A percentile compares a stretch with the other conserved stretches of the same genome.
phyloP scores from a whole-genome alignment of 108 stramenopile species.

The Fragilaria radians region DNA sequence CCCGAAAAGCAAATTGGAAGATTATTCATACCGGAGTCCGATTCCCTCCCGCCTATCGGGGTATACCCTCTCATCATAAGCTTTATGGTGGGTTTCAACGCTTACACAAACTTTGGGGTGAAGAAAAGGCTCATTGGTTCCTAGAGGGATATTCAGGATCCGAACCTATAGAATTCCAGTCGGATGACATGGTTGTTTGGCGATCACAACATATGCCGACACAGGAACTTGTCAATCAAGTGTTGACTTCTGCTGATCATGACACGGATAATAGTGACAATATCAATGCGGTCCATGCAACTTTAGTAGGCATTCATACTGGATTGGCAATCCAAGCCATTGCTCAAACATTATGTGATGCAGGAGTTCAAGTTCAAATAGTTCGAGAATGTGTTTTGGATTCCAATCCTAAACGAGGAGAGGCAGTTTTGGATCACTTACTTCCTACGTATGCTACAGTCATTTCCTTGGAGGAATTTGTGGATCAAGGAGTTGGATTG shows the following conservation, averaged over 20 bases:
- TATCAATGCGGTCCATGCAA: conserved; percentile 4
- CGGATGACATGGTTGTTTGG: conserved; percentile 8
- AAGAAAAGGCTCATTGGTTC: conserved; percentile 26
- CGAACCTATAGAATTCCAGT: conserved; percentile 6
- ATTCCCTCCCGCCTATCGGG: conserved; percentile 17
- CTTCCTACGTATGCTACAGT: conserved; percentile 23
- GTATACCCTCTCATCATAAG: conserved; percentile 20
- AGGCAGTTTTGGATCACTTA: conserved; percentile 26
- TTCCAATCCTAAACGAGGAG: conserved; percentile 18
- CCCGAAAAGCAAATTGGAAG: conserved; percentile 11
- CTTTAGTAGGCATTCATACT: conserved; percentile 17
- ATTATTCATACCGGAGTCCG: conserved; percentile 18
- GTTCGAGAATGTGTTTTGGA: conserved; percentile 28
- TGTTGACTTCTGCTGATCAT: conserved; percentile 1
- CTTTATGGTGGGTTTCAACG: conserved; percentile 26
- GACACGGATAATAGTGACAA: conserved; percentile 7
- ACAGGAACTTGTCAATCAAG: conserved; percentile 1
- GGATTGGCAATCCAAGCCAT: conserved; percentile 31
- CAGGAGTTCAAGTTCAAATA: conserved; percentile 16
- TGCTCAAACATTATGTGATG: conserved; percentile 25
- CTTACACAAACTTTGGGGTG: conserved; percentile 20
- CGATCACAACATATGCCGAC: conserved; percentile 19
- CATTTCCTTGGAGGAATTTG: conserved; percentile 22
- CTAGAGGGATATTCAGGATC: conserved; percentile 22
- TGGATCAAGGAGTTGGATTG: conserved; percentile 16